Conservation (phyloP, 768 basidiomycete genomes). For the Polyporus arcularius region DNA sequence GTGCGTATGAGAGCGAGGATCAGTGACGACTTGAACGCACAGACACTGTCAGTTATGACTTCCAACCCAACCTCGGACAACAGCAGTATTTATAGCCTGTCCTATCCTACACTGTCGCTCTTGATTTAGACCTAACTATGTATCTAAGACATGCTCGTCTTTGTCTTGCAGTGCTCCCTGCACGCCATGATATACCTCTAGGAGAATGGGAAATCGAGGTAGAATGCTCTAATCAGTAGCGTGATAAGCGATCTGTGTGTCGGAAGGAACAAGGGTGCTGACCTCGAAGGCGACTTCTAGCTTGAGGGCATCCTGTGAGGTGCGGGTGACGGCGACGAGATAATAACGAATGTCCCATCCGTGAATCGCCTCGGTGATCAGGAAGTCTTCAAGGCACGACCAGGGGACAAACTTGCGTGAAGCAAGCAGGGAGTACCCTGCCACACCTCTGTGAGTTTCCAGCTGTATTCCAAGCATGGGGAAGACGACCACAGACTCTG, state of each 20-base stretch:
- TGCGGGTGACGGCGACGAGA: conserved; percentile 48
- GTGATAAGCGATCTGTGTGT: neutral
- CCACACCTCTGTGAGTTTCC: conserved; percentile 66
- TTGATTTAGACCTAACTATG: conserved; percentile 9
- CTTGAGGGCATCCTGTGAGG: conserved; percentile 29
- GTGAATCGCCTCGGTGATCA: conserved; percentile 74
- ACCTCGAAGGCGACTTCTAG: conserved; percentile 68
- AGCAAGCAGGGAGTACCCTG: conserved; percentile 32
- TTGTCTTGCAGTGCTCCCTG: conserved; percentile 43
- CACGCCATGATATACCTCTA: conserved; percentile 60
- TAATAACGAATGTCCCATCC: conserved; percentile 77
- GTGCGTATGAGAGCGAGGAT: conserved; percentile 82
- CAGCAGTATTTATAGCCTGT: conserved; percentile 15
- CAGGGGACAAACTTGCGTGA: conserved; percentile 62
- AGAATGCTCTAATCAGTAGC: conserved; percentile 53
- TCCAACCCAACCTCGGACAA: neutral
- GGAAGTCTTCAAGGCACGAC: conserved; percentile 52
- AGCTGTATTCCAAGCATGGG: conserved; percentile 73
- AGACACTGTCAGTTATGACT: neutral
- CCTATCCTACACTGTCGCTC: conserved; percentile 5
- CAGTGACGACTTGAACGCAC: conserved; percentile 22
- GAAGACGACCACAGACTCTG: conserved; percentile 72
- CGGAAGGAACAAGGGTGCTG: conserved; percentile 17
- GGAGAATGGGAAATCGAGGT: conserved; percentile 62
- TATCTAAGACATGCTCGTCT: neutral